phyloP scores from a whole-genome alignment of 495 filamentous ascomycete genomes.

The Articulospora tetracladia region DNA sequence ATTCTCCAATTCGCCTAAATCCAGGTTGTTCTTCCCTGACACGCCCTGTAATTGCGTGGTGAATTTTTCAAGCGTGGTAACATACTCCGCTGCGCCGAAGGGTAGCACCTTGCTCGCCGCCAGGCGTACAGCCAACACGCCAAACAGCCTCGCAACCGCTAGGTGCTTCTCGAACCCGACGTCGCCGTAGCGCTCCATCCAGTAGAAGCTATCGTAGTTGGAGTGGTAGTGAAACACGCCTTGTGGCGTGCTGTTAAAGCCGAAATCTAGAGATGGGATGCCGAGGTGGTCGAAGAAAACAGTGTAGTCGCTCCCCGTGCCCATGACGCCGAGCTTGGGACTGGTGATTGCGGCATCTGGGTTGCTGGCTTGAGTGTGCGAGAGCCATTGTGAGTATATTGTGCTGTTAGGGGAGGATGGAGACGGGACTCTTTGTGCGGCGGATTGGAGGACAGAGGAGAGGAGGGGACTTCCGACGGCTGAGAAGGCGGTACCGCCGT shows the following conservation, averaged over 20 bases:
- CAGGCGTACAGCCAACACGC: not conserved
- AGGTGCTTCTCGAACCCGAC: constrained; percentile 77
- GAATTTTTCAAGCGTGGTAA: not conserved
- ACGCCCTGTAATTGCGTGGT: not conserved
- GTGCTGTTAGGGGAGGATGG: constrained; percentile 74
- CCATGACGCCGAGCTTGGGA: constrained; percentile 55
- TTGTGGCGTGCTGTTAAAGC: not conserved
- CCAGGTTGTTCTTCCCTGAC: not conserved
- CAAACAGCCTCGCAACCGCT: constrained; percentile 44
- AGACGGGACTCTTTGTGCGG: constrained; percentile 66
- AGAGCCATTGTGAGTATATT: constrained; percentile 65
- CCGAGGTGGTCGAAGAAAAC: constrained; percentile 76
- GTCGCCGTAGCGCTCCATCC: constrained; percentile 79
- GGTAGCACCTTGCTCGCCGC: not conserved
- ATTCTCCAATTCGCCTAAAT: not conserved
- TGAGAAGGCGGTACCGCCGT: constrained; percentile 41
- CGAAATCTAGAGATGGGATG: constrained; percentile 63
- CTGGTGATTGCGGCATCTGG: not conserved
- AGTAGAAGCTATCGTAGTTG: constrained; percentile 88
- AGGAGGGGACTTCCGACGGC: constrained; percentile 63
- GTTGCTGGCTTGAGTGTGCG: constrained; percentile 21
- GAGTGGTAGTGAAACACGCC: constrained; percentile 75
- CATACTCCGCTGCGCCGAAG: not conserved
- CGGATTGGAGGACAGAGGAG: constrained; percentile 72
- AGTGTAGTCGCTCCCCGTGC: constrained; percentile 80